Evolutionary conservation across 306 rosid genomes (phyloP), one percentile per base, ranked within the genome.

Genomic region (Fragaria nilgerrensis): DNA sequence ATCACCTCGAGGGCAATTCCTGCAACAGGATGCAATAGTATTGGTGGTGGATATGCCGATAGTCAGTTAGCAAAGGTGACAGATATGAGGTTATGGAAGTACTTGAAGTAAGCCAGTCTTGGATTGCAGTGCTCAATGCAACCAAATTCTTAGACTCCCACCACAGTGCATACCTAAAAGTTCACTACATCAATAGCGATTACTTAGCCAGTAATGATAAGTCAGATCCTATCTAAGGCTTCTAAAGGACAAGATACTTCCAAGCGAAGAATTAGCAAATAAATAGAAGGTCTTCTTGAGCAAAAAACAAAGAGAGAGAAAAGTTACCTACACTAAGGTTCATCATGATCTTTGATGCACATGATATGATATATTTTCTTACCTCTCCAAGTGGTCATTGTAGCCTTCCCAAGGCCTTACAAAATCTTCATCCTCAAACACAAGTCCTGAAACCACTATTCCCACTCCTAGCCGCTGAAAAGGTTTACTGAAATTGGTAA

Each of bases 401-500:
- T 69, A 73, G 63, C 86, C 90, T 75, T 85, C 91, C 92, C 93
- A 88, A 70, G 93, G 96, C 79, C 74, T 82, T 53, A 81, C 1
- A 39, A 87, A 90, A 85, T 90, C 93, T 66, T 81, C 81, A 85
- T 82, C 86, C 59, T 82, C 70, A 72, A 87, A 87, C 61, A 84
- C 92, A 79, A 87, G 86, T 75, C 91, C 96, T 9, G 96, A 88
- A 80, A 90, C 85, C 78, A 78, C 83, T 79, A 90, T 85, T 74
- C 83, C 87, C 77, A 90, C 93, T 27, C 89, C 86, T 44, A 90
- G 88, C 75, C 77, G 85, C 90, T 88, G 90, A 78, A 78, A 82
- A 75, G 73, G 68, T 81, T 75, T 61, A 29, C 49, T 78, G 68
- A 74, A 73, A 82, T 47, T 20, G 14, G 65, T 69, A 20, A 76